phyloP scores from a whole-genome alignment of 495 filamentous ascomycete genomes.

The Penicillium mononematosum region DNA sequence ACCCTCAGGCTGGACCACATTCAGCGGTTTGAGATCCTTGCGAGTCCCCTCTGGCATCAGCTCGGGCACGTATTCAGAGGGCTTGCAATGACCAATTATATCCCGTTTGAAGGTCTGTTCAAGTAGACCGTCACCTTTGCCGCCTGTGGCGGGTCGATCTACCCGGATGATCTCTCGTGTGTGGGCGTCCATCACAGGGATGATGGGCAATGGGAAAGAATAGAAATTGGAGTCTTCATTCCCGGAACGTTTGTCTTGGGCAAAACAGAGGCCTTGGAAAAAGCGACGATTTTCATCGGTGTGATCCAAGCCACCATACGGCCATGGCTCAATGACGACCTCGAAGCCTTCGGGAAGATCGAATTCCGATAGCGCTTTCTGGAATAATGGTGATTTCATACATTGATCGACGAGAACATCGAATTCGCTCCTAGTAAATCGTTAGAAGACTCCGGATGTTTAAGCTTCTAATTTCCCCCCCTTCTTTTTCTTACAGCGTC shows the following conservation, averaged over 20 bases:
- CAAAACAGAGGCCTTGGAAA: constrained; percentile 54
- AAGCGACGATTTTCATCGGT: constrained; percentile 55
- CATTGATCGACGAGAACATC: constrained; percentile 60
- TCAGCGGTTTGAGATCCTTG: constrained; percentile 73
- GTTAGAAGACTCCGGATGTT: constrained; percentile 15
- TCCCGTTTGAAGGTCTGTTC: constrained; percentile 50
- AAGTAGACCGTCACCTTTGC: constrained; percentile 38
- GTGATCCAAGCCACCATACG: constrained; percentile 61
- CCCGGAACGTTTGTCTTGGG: constrained; percentile 37
- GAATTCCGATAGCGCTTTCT: constrained; percentile 59
- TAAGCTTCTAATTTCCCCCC: not conserved
- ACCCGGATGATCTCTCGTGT: constrained; percentile 62
- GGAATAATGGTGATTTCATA: constrained; percentile 58
- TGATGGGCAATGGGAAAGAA: constrained; percentile 73
- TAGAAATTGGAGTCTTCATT: constrained; percentile 67
- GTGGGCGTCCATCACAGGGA: constrained; percentile 70
- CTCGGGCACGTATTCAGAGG: constrained; percentile 68
- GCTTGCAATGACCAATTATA: constrained; percentile 47
- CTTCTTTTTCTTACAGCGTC: constrained; percentile 47
- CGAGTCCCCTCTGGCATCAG: constrained; percentile 56
- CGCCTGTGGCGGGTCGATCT: constrained; percentile 50
- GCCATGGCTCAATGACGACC: constrained; percentile 70
- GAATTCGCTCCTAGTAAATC: constrained; percentile 55
- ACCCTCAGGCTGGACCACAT: constrained; percentile 76
- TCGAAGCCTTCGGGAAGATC: constrained; percentile 61